Conservation (phyloP, 306 rosid species). For the Herpetospermum pedunculosum region DNA sequence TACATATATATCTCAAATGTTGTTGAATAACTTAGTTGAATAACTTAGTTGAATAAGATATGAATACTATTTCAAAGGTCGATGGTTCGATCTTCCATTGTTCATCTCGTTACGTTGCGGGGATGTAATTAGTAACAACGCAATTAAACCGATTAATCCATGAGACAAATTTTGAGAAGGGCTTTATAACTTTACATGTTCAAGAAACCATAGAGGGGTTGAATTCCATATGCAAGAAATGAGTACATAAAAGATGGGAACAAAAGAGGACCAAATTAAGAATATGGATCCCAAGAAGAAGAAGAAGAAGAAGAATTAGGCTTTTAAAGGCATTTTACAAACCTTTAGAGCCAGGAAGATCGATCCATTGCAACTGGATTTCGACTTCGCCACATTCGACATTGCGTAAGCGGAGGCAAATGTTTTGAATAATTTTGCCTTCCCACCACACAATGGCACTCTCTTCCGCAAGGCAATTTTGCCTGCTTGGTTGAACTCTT, state of each 20-base stretch:
- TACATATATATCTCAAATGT: too few species aligned
- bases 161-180: not conserved
- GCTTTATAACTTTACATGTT: not conserved
- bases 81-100: too few species aligned
- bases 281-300: not conserved
- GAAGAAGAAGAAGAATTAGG: too few species aligned
- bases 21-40: too few species aligned
- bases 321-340: conserved; percentile 2
- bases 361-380: conserved; percentile 53
- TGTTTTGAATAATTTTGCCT: conserved; percentile 38
- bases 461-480: conserved; percentile 45
- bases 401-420: conserved; percentile 36
- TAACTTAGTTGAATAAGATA: too few species aligned
- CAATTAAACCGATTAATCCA: not conserved
- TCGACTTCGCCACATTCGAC: conserved; percentile 56
- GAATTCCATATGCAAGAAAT: not conserved
- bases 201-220: not conserved
- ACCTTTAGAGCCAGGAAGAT: conserved; percentile 43
- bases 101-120: too few species aligned
- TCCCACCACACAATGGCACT: conserved; percentile 20
- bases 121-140: too few species aligned
- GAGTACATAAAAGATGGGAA: not conserved
- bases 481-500: conserved; percentile 36
- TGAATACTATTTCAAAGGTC: too few species aligned
- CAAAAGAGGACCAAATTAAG: not conserved